These are phyloP conservation scores for Grifola frondosa DNA, from an alignment of 1,284 basidiomycete species.

Conservation along the genomic window DNA sequence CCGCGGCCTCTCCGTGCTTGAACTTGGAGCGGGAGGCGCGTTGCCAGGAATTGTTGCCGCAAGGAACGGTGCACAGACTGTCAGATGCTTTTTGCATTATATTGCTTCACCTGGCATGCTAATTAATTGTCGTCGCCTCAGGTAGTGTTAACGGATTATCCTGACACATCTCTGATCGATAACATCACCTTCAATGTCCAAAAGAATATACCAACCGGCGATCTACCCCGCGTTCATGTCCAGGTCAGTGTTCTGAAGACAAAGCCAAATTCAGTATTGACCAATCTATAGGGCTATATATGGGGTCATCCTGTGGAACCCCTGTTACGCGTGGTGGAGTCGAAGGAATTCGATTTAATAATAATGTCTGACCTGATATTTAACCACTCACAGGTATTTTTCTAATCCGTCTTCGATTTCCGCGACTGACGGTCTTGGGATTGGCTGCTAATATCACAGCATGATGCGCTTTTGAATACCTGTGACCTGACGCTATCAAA, in stretches of 20 bases:
- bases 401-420: background rate
- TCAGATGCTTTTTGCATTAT: slow-evolving; percentile 29
- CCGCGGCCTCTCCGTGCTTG: slow-evolving; percentile 58
- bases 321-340: slow-evolving; percentile 43
- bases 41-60: slow-evolving; percentile 79
- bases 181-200: slow-evolving; percentile 77
- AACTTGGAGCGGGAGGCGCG: slow-evolving; percentile 92
- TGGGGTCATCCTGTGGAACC: slow-evolving; percentile 77
- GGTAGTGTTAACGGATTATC: slow-evolving; percentile 92
- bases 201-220: slow-evolving; percentile 47
- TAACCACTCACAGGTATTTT: slow-evolving; percentile 75
- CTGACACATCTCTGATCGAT: slow-evolving; percentile 76
- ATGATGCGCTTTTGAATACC: slow-evolving; percentile 79
- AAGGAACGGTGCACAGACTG: slow-evolving; percentile 65
- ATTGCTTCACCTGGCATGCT: background rate
- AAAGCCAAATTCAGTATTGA: too few species aligned
- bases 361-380: slow-evolving; percentile 93
- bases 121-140: slow-evolving; percentile 25
- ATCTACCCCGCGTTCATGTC: slow-evolving; percentile 40
- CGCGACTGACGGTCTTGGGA: too few species aligned
- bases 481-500: slow-evolving; percentile 53
- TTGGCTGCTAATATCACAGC: slow-evolving; percentile 45
- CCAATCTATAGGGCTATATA: slow-evolving; percentile 68
- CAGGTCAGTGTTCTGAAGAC: slow-evolving; percentile 46
- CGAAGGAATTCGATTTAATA: slow-evolving; percentile 69